Percentiles rank a stretch among this genome's conserved stretches.
Evolutionary conservation across 2,329 filamentous ascomycete genomes (phyloP).

Genomic region (Colletotrichum simmondsii): DNA sequence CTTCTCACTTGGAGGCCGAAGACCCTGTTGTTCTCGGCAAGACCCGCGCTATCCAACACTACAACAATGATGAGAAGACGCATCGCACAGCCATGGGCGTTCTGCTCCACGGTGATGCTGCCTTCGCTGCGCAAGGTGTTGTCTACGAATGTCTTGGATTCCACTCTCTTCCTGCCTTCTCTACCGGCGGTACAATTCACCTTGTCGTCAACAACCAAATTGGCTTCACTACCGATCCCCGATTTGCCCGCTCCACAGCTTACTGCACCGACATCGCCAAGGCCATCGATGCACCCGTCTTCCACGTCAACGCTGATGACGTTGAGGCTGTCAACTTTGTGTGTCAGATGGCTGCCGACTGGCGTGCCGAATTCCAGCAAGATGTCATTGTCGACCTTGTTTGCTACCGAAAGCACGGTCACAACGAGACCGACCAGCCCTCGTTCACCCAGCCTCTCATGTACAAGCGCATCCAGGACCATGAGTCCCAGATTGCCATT

Average conservation of each 20-base stretch:
- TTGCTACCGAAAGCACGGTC: conserved; percentile 98
- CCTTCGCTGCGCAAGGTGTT: conserved; percentile 94
- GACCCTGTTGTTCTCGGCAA: conserved; percentile 98
- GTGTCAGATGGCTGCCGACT: conserved; percentile 95
- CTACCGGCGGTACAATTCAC: conserved; percentile 96
- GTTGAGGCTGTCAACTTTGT: conserved; percentile 99
- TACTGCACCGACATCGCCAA: conserved; percentile 99
- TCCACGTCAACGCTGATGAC: conserved; percentile 99
- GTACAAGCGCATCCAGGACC: conserved; percentile 96
- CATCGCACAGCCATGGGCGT: conserved; percentile 95
- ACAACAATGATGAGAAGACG: conserved; percentile 94
- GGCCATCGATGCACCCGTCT: conserved; percentile 96
- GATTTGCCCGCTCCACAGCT: conserved; percentile 95
- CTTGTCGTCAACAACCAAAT: conserved; percentile 99
- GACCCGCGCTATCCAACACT: conserved; percentile 97
- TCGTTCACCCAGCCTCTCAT: conserved; percentile 99
- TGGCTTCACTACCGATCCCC: conserved; percentile 98
- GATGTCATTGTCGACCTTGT: conserved; percentile 98
- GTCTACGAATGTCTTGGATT: conserved; percentile 99
- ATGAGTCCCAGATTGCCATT: conserved; percentile 86
- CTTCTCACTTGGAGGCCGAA: conserved; percentile 97
- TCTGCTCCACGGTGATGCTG: conserved; percentile 95
- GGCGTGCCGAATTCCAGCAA: conserved; percentile 98
- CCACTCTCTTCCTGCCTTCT: conserved; percentile 94
- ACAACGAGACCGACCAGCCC: conserved; percentile 99